phyloP scores from a whole-genome alignment of 495 filamentous ascomycete genomes.

The Xylaria venustula region DNA sequence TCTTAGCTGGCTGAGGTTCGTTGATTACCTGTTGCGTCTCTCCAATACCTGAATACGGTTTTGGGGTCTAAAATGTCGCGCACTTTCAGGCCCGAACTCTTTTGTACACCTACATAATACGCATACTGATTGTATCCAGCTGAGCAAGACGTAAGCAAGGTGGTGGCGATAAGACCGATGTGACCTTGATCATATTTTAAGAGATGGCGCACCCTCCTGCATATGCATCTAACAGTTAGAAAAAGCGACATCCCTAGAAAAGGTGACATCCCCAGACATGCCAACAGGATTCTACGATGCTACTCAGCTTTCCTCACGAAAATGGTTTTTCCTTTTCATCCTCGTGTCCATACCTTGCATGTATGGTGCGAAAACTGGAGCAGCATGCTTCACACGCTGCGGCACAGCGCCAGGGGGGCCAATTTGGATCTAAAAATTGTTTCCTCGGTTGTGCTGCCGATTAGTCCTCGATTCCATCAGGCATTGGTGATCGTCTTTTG shows the following conservation, averaged over 20 bases:
- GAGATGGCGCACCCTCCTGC: not conserved
- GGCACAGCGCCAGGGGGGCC: not conserved
- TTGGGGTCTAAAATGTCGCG: conserved; percentile 1
- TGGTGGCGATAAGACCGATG: conserved; percentile 7
- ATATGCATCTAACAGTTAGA: not conserved
- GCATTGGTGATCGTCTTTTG: not conserved
- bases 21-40: too few species aligned
- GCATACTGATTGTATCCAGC: not conserved
- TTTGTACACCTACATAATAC: not conserved
- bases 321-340: not conserved
- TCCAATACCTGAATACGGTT: not conserved
- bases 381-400: not conserved
- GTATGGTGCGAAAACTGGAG: not conserved
- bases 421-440: not conserved
- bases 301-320: not conserved
- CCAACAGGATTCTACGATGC: not conserved
- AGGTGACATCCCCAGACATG: not conserved
- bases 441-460: not conserved
- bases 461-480: not conserved
- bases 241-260: not conserved
- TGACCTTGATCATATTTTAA: conserved; percentile 1
- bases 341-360: not conserved
- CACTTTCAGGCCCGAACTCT: not conserved
- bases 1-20: not conserved
- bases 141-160: too few species aligned